Percentiles rank a stretch among this genome's conserved stretches.
These are phyloP conservation scores for Setaria viridis DNA, from an alignment of 202 grass and related monocot genomes.

Conservation along the genomic window DNA sequence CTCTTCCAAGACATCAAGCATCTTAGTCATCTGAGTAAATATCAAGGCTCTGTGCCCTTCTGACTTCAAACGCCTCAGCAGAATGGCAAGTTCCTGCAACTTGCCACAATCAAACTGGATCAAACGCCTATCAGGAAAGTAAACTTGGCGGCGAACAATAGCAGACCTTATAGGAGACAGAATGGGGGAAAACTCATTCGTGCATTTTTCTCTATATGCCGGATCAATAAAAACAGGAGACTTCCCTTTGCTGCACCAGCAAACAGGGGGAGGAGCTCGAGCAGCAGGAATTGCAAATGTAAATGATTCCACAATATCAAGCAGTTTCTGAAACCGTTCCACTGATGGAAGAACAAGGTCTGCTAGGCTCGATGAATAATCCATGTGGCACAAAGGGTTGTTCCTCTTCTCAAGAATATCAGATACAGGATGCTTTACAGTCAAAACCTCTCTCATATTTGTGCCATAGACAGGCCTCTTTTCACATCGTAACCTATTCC, in stretches of 20 bases:
- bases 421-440: constrained; percentile 76
- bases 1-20: constrained; percentile 97
- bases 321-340: constrained; percentile 84
- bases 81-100: constrained; percentile 88
- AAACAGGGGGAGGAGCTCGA: constrained; percentile 76
- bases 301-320: constrained; percentile 90
- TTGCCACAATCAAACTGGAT: constrained; percentile 99
- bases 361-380: constrained; percentile 79
- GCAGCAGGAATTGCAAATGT: constrained; percentile 97
- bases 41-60: constrained; percentile 97
- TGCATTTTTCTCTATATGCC: constrained; percentile 71
- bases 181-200: constrained; percentile 59
- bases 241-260: constrained; percentile 81
- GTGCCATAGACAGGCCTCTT: constrained; percentile 93
- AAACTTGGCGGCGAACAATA: constrained; percentile 95
- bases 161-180: constrained; percentile 81
- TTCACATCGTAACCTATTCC: constrained; percentile 84
- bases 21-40: constrained; percentile 99
- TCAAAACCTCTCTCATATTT: constrained; percentile 76
- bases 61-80: constrained; percentile 82
- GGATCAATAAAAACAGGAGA: constrained; percentile 80
- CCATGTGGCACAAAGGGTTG: constrained; percentile 76
- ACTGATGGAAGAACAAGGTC: constrained; percentile 81
- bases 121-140: constrained; percentile 97
- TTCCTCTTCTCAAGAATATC: constrained; percentile 84